Evolutionary conservation across 2,329 filamentous ascomycete genomes (phyloP), one percentile per base, ranked within the genome.

Genomic region (Alternaria longipes): DNA sequence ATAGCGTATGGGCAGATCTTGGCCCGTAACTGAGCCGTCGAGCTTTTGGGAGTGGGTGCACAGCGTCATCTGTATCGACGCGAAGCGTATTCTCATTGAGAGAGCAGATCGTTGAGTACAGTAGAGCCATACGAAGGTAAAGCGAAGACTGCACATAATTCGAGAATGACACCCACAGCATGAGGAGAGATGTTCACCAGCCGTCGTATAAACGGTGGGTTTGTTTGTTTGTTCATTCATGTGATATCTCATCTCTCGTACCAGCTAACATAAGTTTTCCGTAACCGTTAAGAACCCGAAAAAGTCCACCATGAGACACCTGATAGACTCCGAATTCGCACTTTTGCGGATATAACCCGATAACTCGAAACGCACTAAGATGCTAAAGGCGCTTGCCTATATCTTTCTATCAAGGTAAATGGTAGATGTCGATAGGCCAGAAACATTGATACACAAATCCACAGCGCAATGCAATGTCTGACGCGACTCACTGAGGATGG

Each of bases 401-500:
- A 71, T 70, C 62, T 69, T 66, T 71, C 71, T 72, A 74, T 72
- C 71, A 72, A 59, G 65, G 59, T 69, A 65, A 59, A 70, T 71
- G 68, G 70, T 70, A 71, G 66, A 71, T 72, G 60, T 68, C 60
- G 59, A 72, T 71, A 69, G 63, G 60, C 66, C 58, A 57, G 46
- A 53, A 57, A 45, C 65, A 56, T 68, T 56, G 59, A 46, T 64
- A 71, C 62, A 66, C 68, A 68, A 63, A 59, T 68, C 66, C 67
- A 60, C 68, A 71, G 60, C 65, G 65, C 64, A 68, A 67, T 68
- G 59, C 62, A 67, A 64, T 66, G 60, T 64, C 56, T 55, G 60
- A 68, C 67, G 62, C 62, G 63, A 44, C 36, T 44, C 53, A 52
- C 51, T 55, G 62, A 56, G 59, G 58, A 8, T 54, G 50, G 61